A percentile compares a stretch with the other conserved stretches of the same genome.
These are phyloP conservation scores for Parasarocladium wereldwijsianum DNA, from an alignment of 2,329 filamentous ascomycete genomes.

Conservation along the genomic window DNA sequence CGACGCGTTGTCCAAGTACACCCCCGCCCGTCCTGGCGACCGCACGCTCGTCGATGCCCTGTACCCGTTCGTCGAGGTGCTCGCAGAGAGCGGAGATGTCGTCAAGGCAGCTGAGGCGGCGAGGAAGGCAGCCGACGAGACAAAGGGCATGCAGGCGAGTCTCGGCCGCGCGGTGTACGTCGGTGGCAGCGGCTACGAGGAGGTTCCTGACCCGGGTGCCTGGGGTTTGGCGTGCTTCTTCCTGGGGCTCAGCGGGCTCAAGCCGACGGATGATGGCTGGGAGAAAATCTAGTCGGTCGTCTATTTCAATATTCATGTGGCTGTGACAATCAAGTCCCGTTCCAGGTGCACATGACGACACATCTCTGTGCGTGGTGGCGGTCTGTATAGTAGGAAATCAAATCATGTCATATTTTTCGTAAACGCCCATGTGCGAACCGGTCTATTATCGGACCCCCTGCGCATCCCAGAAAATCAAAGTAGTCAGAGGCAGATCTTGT, in stretches of 20 bases:
- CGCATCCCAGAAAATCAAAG: no score
- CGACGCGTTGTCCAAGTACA: conserved; percentile 64
- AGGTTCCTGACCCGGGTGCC: conserved; percentile 51
- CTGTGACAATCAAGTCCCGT: no score
- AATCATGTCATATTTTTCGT: no score
- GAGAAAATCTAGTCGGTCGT: conserved; percentile 18
- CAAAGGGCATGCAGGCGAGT: conserved; percentile 84
- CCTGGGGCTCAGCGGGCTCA: conserved; percentile 51
- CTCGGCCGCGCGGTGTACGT: conserved; percentile 44
- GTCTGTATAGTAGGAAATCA: no score
- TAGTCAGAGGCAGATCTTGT: no score
- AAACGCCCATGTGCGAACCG: no score
- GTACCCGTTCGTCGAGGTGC: conserved; percentile 66
- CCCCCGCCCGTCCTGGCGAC: conserved; percentile 78
- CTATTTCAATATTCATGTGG: no score
- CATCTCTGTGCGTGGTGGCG: no score
- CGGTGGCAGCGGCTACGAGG: conserved; percentile 27
- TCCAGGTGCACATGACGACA: no score
- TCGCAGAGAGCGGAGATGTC: conserved; percentile 51
- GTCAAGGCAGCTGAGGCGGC: conserved; percentile 63
- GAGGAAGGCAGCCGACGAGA: conserved; percentile 61
- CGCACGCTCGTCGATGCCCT: conserved; percentile 83
- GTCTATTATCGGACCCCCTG: no score
- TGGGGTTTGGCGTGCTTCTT: conserved; percentile 68
- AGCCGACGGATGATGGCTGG: conserved; percentile 23